phyloP scores from a whole-genome alignment of 305 asterid genomes.

The Solanum hybrid region DNA sequence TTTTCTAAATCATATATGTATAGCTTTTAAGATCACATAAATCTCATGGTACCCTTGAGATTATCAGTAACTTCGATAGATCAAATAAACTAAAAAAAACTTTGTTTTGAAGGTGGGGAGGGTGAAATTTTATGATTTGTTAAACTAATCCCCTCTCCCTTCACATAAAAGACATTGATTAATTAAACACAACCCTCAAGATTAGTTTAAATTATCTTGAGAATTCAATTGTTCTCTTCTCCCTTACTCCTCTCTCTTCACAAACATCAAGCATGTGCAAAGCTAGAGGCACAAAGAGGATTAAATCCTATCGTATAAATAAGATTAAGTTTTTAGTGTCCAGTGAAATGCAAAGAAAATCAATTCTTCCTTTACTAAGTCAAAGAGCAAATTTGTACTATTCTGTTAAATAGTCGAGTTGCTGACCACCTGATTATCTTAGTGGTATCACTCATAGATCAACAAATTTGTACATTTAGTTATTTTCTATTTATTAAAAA shows the following conservation, averaged over 20 bases:
- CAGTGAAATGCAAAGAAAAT: too few relatives aligned
- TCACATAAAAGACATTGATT: not conserved
- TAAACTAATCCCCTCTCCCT: too few relatives aligned
- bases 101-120: too few relatives aligned
- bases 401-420: too few relatives aligned
- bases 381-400: not conserved
- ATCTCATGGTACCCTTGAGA: fast-evolving
- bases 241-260: not conserved
- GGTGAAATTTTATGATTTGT: too few relatives aligned
- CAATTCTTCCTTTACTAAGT: too few relatives aligned
- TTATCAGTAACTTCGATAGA: not conserved
- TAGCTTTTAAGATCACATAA: not conserved
- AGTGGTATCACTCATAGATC: too few relatives aligned
- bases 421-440: too few relatives aligned
- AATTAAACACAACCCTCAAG: not conserved
- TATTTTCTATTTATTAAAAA: too few relatives aligned
- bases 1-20: too few relatives aligned
- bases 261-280: not conserved
- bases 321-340: not conserved
- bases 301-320: not conserved
- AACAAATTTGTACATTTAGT: fast-evolving
- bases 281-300: not conserved
- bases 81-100: too few relatives aligned
- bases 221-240: not conserved
- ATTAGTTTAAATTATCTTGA: not conserved